Base-by-base conservation (phyloP, 2,329 filamentous ascomycete species). In the Pseudogymnoascus sp. region DNA sequence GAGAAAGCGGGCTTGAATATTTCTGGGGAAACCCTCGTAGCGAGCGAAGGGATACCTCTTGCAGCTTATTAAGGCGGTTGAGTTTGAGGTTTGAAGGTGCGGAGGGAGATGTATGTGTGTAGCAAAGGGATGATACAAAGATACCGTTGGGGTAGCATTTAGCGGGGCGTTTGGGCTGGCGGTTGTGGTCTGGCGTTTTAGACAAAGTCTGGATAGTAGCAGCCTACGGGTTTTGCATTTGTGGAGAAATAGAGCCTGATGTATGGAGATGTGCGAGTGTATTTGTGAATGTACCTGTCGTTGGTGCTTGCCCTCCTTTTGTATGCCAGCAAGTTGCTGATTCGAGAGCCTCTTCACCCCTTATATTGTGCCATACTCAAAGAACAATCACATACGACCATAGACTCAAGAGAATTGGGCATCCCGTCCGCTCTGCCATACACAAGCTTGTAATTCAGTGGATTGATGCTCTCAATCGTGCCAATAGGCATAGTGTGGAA, bases 131-230 rank as follows among this genome's bases (percentile, higher is more conserved):
- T 18, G 25, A 56, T 56, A 56, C 49, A 34, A 18, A 56, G 49
- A 56, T 56, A 56, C 28, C 49, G 25, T 34, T 34, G 25, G 25
- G 49, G 49, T 18, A 56, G 49, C 25, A 56, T 56, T 56, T 56
- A 56, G 49, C 49, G n/a, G 49, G 49, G 49, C 49, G 49, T 56
- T 56, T 56, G 49, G 49, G 49, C 49, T 56, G 49, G 28, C 28
- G 49, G 49, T 56, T 56, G 49, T 56, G 49, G 49, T 56, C 49
- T 56, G 49, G 49, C 49, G 49, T 56, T 56, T 56, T 56, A 56
- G 49, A 56, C 28, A 56, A 56, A 56, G 28, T 56, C 49, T 56
- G 49, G 49, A 56, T 56, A 56, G 49, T 56, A 56, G 49, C 49
- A 18, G 49, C 49, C 49, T 56, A 56, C 49, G 49, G 49, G 49